Percentiles rank a stretch among this genome's conserved stretches.
Evolutionary conservation across 176 grass and related monocot species (phyloP).

Genomic region (Triticum turgidum): DNA sequence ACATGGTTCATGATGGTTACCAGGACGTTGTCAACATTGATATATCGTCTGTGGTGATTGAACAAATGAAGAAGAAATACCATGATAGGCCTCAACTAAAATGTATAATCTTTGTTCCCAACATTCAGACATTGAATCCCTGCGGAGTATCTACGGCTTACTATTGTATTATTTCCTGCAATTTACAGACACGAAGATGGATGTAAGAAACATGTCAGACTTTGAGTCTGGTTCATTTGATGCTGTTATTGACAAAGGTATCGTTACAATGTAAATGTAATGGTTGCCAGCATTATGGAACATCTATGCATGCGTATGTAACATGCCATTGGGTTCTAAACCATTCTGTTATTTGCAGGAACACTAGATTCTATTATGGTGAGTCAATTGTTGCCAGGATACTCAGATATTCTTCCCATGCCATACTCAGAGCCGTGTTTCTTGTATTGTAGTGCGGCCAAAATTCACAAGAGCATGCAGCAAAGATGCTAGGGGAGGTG

Average conservation of each 20-base stretch:
- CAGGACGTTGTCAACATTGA: slow-evolving; percentile 72
- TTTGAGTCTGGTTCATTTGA: slow-evolving; percentile 77
- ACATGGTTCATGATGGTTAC: slow-evolving; percentile 83
- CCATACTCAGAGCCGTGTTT: slow-evolving; percentile 36
- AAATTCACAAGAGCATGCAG: slow-evolving; percentile 74
- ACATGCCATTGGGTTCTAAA: slow-evolving; percentile 21
- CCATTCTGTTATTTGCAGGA: slow-evolving; percentile 59
- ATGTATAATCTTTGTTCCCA: slow-evolving; percentile 44
- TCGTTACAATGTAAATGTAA: slow-evolving; percentile 2
- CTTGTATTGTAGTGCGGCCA: slow-evolving; percentile 75
- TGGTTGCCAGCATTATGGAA: neutral
- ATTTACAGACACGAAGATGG: slow-evolving; percentile 83
- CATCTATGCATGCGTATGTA: slow-evolving; percentile 1
- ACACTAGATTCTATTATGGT: slow-evolving; percentile 97
- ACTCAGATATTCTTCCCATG: slow-evolving; percentile 21
- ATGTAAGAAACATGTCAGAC: slow-evolving; percentile 74
- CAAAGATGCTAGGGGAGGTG: slow-evolving; percentile 80
- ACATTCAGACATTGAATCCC: neutral
- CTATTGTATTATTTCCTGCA: slow-evolving; percentile 19
- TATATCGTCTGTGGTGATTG: slow-evolving; percentile 90
- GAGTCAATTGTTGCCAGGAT: slow-evolving; percentile 45
- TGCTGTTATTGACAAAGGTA: slow-evolving; percentile 98
- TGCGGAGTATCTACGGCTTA: neutral
- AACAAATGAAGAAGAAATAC: slow-evolving; percentile 88
- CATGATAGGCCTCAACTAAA: slow-evolving; percentile 59